Percentiles rank a stretch among this genome's conserved stretches.
Conservation (phyloP, 2,329 filamentous ascomycete genomes). For the Hypoxylon sp. region DNA sequence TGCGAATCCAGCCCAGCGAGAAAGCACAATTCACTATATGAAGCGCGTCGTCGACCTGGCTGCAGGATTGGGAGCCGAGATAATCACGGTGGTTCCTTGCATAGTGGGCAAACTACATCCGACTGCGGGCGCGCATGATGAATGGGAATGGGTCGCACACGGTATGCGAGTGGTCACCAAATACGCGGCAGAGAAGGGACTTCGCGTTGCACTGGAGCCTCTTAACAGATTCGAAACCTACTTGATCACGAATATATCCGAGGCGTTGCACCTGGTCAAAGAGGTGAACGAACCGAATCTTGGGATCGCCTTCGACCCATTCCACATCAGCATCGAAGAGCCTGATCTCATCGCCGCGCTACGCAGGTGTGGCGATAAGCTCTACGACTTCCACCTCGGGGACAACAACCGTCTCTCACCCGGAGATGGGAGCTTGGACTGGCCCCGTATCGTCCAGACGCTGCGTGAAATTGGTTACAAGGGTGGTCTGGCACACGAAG, state of each 20-base stretch:
- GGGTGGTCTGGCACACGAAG: slow-evolving; percentile 30
- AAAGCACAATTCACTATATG: slow-evolving; percentile 29
- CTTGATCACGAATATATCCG: slow-evolving; percentile 29
- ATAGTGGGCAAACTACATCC: slow-evolving; percentile 35
- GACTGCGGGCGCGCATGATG: slow-evolving; percentile 14
- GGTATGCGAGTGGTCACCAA: slow-evolving; percentile 27
- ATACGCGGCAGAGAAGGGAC: slow-evolving; percentile 20
- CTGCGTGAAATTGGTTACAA: slow-evolving; percentile 31
- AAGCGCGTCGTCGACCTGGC: slow-evolving; percentile 30
- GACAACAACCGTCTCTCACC: slow-evolving; percentile 34
- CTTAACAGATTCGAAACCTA: slow-evolving; percentile 38
- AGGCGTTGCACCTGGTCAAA: slow-evolving; percentile 29
- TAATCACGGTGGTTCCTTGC: slow-evolving; percentile 27
- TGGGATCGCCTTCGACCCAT: slow-evolving; percentile 33
- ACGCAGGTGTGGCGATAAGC: slow-evolving; percentile 20
- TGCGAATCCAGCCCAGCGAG: slow-evolving; percentile 11
- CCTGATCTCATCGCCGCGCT: slow-evolving; percentile 28
- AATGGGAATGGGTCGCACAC: slow-evolving; percentile 34
- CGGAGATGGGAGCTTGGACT: slow-evolving; percentile 32
- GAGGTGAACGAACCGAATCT: slow-evolving; percentile 26
- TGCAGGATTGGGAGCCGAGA: slow-evolving; percentile 26
- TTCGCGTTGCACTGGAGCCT: slow-evolving; percentile 32
- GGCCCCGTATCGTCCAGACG: slow-evolving; percentile 28
- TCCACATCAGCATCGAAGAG: slow-evolving; percentile 36
- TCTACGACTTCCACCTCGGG: slow-evolving; percentile 34